Percentiles rank a stretch among this genome's conserved stretches.
These are phyloP conservation scores for Marchantia paleacea DNA, from an alignment of 225 moss, liverwort and hornwort species.

Conservation along the genomic window DNA sequence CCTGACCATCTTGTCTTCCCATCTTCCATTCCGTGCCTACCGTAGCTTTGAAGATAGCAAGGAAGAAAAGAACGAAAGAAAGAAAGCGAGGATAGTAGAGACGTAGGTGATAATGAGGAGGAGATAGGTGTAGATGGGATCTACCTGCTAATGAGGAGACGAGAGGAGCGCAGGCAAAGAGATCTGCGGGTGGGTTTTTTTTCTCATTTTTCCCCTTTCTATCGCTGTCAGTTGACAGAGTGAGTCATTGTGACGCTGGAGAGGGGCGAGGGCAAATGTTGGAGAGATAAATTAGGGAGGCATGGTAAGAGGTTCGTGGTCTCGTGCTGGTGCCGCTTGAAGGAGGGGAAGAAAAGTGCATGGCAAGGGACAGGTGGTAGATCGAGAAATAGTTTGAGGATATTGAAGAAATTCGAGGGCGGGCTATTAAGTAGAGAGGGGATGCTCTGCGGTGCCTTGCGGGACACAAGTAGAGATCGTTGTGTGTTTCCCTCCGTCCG, in stretches of 20 bases:
- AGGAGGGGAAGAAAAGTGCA: background rate
- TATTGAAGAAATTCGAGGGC: background rate
- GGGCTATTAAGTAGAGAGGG: background rate
- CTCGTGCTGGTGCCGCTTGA: conserved; percentile 16
- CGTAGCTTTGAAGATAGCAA: no score
- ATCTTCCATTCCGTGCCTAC: no score
- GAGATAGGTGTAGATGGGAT: background rate
- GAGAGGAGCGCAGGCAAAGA: background rate
- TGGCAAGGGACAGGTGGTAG: background rate
- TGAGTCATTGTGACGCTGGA: no score
- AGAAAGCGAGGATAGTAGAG: background rate
- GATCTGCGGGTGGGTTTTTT: background rate
- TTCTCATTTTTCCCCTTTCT: background rate
- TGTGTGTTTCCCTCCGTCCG: background rate
- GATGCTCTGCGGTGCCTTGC: background rate
- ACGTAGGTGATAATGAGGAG: background rate
- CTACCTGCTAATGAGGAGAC: background rate
- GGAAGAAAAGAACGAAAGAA: background rate
- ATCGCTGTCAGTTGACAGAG: background rate
- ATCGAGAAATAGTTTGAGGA: conserved; percentile 8
- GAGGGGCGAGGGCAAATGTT: background rate
- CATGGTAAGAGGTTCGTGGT: conserved; percentile 11
- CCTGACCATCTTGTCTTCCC: no score
- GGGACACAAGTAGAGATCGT: conserved; percentile 6
- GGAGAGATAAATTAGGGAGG: background rate